These are phyloP conservation scores for Yamadazyma dushanensis DNA, from an alignment of 1,139 yeast species.

Conservation along the genomic window DNA sequence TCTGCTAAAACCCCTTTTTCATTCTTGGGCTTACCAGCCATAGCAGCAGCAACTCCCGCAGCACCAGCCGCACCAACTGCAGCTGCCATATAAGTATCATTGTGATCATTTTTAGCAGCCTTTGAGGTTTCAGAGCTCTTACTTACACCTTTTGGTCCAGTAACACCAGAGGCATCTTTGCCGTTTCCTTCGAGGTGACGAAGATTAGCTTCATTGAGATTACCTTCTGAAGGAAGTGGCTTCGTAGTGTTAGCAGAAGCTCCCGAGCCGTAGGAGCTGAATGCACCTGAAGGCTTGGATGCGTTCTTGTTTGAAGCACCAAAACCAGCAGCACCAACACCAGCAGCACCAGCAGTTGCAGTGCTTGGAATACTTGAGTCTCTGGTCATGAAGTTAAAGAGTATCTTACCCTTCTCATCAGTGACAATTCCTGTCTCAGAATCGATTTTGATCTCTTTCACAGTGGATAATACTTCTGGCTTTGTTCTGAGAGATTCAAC, in stretches of 20 bases:
- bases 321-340: conserved; percentile 3
- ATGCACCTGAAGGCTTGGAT: conserved; percentile 3
- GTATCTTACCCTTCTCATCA: conserved; percentile 27
- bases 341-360: conserved; percentile 3
- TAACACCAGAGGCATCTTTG: neutral
- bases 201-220: neutral
- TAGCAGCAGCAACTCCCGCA: conserved; percentile 10
- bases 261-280: conserved; percentile 6
- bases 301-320: conserved; percentile 4
- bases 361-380: neutral
- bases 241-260: conserved; percentile 10
- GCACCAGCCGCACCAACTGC: conserved; percentile 10
- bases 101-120: neutral
- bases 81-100: neutral
- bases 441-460: conserved; percentile 31
- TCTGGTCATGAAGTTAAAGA: conserved; percentile 8
- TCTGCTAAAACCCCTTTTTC: conserved; percentile 4
- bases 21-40: conserved; percentile 7
- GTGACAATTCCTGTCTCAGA: conserved; percentile 31
- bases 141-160: too few species aligned
- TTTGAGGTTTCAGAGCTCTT: too few species aligned
- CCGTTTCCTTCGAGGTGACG: too few species aligned
- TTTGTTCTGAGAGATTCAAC: conserved; percentile 27
- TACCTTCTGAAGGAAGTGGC: conserved; percentile 7
- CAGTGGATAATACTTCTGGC: conserved; percentile 25